Percentiles rank a stretch among this genome's conserved stretches.
These are phyloP conservation scores for Tetrapisispora nanseiensis DNA, from an alignment of 805 yeast genomes.

Conservation along the genomic window DNA sequence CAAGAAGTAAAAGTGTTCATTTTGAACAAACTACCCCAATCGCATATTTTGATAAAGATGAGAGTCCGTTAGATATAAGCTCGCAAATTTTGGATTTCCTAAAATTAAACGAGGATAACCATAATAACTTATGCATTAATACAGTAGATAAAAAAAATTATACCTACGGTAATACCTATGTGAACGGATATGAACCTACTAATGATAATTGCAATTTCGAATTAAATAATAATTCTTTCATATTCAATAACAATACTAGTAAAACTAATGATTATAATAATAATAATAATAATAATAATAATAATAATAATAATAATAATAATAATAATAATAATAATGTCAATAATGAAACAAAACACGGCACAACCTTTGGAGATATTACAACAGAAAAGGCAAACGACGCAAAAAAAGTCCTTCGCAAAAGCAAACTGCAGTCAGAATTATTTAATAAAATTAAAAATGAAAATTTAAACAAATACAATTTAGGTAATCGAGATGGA, in stretches of 20 bases:
- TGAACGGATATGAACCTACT: not conserved
- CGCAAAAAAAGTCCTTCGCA: not conserved
- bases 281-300: no score
- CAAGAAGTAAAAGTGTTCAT: conserved; percentile 67
- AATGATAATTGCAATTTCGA: not conserved
- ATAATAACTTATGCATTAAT: not conserved
- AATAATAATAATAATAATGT: not conserved
- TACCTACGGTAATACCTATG: not conserved
- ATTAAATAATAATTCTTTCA: no score
- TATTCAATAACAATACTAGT: no score
- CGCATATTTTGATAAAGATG: conserved; percentile 63
- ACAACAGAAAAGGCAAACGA: no score
- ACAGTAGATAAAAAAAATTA: not conserved
- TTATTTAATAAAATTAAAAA: not conserved
- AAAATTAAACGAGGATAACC: conserved; percentile 1
- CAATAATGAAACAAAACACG: no score
- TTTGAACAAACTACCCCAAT: conserved; percentile 65
- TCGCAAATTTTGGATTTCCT: not conserved
- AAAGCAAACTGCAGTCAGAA: conserved; percentile 1
- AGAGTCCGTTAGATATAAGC: conserved; percentile 30
- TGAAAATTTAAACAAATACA: not conserved
- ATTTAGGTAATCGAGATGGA: not conserved
- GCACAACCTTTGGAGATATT: no score
- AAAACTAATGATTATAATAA: not conserved
- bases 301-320: not conserved